Percentiles rank a stretch among this genome's conserved stretches.
These are phyloP conservation scores for Arthrobotrys entomopaga DNA, from an alignment of 2,329 filamentous ascomycete species.

Conservation along the genomic window DNA sequence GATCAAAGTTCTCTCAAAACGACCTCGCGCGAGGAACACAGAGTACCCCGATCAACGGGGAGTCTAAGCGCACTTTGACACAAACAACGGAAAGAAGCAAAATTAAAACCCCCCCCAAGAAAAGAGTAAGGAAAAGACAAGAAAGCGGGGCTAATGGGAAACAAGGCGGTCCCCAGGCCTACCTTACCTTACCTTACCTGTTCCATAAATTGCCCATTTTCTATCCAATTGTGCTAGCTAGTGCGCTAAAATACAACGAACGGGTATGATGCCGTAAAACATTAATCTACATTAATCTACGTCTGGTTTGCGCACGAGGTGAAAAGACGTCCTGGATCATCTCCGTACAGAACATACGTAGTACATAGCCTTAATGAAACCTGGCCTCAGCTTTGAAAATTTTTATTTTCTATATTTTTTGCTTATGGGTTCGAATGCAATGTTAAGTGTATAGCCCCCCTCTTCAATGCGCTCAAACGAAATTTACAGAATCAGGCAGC, in stretches of 20 bases:
- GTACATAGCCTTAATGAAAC: slow-evolving; percentile 45
- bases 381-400: slow-evolving; percentile 25
- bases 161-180: slow-evolving; percentile 41
- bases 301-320: slow-evolving; percentile 40
- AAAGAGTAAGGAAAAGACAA: slow-evolving; percentile 11
- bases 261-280: slow-evolving; percentile 23
- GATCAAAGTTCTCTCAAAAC: slow-evolving; percentile 7
- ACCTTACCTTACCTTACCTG: slow-evolving; percentile 29
- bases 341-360: slow-evolving; percentile 35
- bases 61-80: slow-evolving; percentile 48
- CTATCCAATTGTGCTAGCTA: not conserved
- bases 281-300: slow-evolving; percentile 9
- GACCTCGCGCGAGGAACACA: not conserved
- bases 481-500: slow-evolving; percentile 15
- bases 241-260: slow-evolving; percentile 20
- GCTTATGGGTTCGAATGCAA: not conserved
- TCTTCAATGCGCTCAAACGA: not conserved
- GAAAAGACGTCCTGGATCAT: slow-evolving; percentile 5
- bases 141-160: slow-evolving; percentile 4
- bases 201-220: not conserved
- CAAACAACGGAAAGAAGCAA: not conserved
- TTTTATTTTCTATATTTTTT: slow-evolving; percentile 14
- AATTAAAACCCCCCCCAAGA: no score
- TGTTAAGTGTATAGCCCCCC: not conserved
- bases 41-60: slow-evolving; percentile 34